Evolutionary conservation across 208 protist genomes (phyloP).

Genomic region (Wallacemonas collosoma): DNA sequence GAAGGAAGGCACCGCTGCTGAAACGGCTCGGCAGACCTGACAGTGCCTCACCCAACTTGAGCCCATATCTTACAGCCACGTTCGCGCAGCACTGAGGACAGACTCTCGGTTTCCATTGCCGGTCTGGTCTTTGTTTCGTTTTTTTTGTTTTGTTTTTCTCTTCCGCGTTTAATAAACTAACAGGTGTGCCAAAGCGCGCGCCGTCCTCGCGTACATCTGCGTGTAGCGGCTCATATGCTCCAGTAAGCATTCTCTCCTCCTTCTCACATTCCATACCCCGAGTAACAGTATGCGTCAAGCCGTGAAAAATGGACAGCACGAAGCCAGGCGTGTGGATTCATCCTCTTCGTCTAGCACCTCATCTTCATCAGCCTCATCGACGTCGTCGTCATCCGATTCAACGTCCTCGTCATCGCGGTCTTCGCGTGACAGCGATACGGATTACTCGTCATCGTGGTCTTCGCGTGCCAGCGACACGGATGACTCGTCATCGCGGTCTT

Average conservation of each 20-base stretch:
- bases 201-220: slow-evolving; percentile 18
- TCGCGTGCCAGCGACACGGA: background rate
- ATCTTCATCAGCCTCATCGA: background rate
- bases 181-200: slow-evolving; percentile 8
- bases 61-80: too few species aligned
- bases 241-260: too few species aligned
- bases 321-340: background rate
- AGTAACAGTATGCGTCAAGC: background rate
- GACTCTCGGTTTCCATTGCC: too few species aligned
- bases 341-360: background rate
- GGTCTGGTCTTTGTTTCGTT: background rate
- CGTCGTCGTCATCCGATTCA: slow-evolving; percentile 2
- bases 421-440: background rate
- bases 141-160: background rate
- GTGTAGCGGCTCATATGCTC: too few species aligned
- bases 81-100: too few species aligned
- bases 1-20: too few species aligned
- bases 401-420: background rate
- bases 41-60: too few species aligned
- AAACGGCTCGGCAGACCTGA: too few species aligned
- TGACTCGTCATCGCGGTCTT: background rate
- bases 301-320: background rate
- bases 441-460: background rate
- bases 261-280: too few species aligned
- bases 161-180: slow-evolving; percentile 23